A percentile compares a stretch with the other conserved stretches of the same genome.
Evolutionary conservation across 2,329 filamentous ascomycete genomes (phyloP).

Genomic region (Lachnum nothofagi): DNA sequence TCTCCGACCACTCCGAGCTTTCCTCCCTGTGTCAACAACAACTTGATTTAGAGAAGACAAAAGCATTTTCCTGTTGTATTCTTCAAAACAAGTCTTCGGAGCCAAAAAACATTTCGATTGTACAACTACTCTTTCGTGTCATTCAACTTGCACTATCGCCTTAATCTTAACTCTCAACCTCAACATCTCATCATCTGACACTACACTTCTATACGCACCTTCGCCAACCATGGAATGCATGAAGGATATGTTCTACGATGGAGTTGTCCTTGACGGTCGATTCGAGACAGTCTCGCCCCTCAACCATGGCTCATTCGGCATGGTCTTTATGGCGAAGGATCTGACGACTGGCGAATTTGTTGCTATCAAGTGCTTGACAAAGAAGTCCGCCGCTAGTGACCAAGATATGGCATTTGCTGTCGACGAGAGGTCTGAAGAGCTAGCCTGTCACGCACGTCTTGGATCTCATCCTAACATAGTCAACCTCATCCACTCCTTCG

Average conservation of each 20-base stretch:
- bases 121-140: constrained; percentile 29
- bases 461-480: constrained; percentile 85
- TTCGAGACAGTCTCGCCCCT: constrained; percentile 89
- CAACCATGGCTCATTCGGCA: constrained; percentile 97
- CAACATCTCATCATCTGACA: constrained; percentile 5
- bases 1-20: constrained; percentile 24
- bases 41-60: constrained; percentile 34
- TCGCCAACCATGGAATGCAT: constrained; percentile 70
- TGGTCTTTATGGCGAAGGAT: constrained; percentile 93
- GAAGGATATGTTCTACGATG: constrained; percentile 72
- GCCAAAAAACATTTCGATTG: constrained; percentile 31
- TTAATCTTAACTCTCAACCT: constrained; percentile 21
- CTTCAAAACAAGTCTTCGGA: constrained; percentile 24
- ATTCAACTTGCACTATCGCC: constrained; percentile 20
- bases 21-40: constrained; percentile 31
- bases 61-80: constrained; percentile 30
- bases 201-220: constrained; percentile 6
- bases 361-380: constrained; percentile 94
- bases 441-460: constrained; percentile 73
- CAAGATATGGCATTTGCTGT: constrained; percentile 57
- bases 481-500: constrained; percentile 84
- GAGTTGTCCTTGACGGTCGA: constrained; percentile 78
- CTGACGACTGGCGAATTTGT: constrained; percentile 70
- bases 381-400: constrained; percentile 59
- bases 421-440: constrained; percentile 78